Evolutionary conservation across 495 filamentous ascomycete genomes (phyloP).

Genomic region (Hypoxylon perforatum): DNA sequence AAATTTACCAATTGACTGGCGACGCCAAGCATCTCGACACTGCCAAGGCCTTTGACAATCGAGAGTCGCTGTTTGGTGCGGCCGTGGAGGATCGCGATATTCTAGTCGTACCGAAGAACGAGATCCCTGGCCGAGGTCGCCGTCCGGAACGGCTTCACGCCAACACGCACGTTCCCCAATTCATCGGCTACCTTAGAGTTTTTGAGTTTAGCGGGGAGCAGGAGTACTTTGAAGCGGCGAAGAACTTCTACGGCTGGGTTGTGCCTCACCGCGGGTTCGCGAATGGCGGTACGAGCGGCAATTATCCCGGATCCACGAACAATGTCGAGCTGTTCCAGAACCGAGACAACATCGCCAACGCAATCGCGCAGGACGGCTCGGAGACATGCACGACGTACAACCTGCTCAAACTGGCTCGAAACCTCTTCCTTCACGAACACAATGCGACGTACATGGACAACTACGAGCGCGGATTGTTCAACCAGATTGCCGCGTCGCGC

Average conservation of each 20-base stretch:
- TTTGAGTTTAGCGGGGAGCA: conserved; percentile 46
- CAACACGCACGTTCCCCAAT: conserved; percentile 51
- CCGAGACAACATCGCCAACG: conserved; percentile 47
- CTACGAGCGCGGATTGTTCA: conserved; percentile 50
- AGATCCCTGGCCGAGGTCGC: conserved; percentile 33
- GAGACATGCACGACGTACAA: conserved; percentile 51
- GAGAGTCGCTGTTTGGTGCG: conserved; percentile 45
- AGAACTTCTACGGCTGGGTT: conserved; percentile 48
- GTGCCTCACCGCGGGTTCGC: conserved; percentile 46
- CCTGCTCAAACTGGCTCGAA: conserved; percentile 48
- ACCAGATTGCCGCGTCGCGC: conserved; percentile 45
- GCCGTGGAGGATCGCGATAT: conserved; percentile 32
- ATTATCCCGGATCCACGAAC: conserved; percentile 39
- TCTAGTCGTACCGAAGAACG: conserved; percentile 20
- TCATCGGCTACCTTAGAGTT: conserved; percentile 46
- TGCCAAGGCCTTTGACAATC: conserved; percentile 48
- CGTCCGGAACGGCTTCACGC: conserved; percentile 42
- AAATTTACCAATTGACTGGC: conserved; percentile 47
- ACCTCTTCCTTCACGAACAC: conserved; percentile 44
- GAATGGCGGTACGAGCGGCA: conserved; percentile 40
- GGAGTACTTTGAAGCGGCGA: conserved; percentile 45
- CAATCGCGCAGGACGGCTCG: conserved; percentile 43
- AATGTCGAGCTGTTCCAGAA: conserved; percentile 50
- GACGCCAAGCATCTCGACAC: conserved; percentile 42
- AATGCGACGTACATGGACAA: conserved; percentile 49